Conservation (phyloP, 768 basidiomycete genomes). For the Gymnopilus junonius region DNA sequence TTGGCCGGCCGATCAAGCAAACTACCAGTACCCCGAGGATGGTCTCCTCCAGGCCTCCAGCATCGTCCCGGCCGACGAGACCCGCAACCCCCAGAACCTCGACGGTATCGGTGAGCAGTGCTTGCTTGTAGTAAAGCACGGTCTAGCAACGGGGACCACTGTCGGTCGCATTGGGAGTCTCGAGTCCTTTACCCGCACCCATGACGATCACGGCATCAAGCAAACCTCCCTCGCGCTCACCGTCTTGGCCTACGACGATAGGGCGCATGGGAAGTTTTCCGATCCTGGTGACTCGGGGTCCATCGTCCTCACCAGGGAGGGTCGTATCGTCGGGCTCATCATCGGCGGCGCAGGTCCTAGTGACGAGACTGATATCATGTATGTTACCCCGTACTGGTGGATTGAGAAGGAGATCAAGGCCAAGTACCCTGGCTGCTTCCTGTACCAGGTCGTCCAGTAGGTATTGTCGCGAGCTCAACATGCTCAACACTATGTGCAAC, state of each 20-base stretch:
- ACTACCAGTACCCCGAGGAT: not conserved
- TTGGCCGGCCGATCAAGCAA: not conserved
- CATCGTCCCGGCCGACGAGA: not conserved
- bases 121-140: not conserved
- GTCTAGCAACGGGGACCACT: not conserved
- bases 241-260: not conserved
- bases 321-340: not conserved
- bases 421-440: not conserved
- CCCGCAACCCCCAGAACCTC: not conserved
- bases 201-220: not conserved
- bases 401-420: not conserved
- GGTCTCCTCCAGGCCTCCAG: not conserved
- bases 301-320: not conserved
- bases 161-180: not conserved
- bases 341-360: too few species aligned
- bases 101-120: not conserved
- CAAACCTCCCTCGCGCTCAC: not conserved
- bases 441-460: not conserved
- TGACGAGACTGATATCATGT: too few species aligned
- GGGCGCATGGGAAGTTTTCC: not conserved
- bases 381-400: not conserved
- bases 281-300: not conserved
- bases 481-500: too few species aligned
- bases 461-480: not conserved
- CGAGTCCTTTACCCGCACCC: not conserved